Percentiles rank a stretch among this genome's conserved stretches.
phyloP scores from a whole-genome alignment of 2,329 filamentous ascomycete genomes.

The Polytolypa hystricis region DNA sequence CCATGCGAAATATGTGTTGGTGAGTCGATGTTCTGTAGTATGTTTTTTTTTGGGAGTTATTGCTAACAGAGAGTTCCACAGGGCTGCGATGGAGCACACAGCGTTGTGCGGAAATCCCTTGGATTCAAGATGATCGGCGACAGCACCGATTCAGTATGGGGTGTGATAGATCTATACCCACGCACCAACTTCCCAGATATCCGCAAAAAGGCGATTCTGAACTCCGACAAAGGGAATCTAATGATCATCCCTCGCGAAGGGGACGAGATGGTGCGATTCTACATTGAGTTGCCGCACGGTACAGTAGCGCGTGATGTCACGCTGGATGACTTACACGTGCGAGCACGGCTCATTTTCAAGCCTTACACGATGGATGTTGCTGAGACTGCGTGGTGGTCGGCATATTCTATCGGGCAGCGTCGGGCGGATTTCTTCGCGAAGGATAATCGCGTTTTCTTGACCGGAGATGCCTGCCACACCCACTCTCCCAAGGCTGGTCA shows the following conservation, averaged over 20 bases:
- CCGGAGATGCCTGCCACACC: conserved; percentile 57
- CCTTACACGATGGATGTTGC: conserved; percentile 53
- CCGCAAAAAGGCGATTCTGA: conserved; percentile 67
- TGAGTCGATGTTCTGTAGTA: conserved; percentile 22
- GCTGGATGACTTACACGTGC: conserved; percentile 50
- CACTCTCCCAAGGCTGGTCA: conserved; percentile 63
- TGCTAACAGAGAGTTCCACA: neutral
- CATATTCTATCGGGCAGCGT: conserved; percentile 66
- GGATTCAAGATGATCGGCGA: conserved; percentile 48
- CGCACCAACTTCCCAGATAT: conserved; percentile 67
- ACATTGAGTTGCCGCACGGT: conserved; percentile 29
- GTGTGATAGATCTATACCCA: conserved; percentile 63
- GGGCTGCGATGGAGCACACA: conserved; percentile 50
- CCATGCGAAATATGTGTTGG: conserved; percentile 42
- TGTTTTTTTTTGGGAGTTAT: neutral
- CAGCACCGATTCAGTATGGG: conserved; percentile 61
- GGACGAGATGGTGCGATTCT: conserved; percentile 51
- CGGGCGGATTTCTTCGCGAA: conserved; percentile 42
- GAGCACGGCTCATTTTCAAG: conserved; percentile 54
- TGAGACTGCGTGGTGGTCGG: conserved; percentile 61
- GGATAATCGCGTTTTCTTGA: conserved; percentile 54
- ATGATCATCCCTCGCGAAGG: conserved; percentile 68
- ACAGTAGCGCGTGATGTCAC: conserved; percentile 52
- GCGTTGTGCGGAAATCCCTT: conserved; percentile 50
- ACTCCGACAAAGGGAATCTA: conserved; percentile 61